Conservation (phyloP, 2,329 filamentous ascomycete genomes). For the Arthrobotrys pseudoclavata region DNA sequence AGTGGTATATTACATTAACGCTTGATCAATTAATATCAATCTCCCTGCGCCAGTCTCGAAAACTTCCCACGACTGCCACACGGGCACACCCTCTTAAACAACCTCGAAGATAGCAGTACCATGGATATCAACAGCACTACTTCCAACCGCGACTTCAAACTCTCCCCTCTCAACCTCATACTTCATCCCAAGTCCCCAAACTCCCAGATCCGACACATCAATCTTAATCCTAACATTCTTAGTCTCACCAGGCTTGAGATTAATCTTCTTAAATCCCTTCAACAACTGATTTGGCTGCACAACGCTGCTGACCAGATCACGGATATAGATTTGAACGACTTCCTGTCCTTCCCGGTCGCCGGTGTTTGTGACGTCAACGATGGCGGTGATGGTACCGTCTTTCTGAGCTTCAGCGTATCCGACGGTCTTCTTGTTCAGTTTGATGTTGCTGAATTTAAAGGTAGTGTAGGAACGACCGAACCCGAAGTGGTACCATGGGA, state of each 20-base stretch:
- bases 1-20: slow-evolving; percentile 51
- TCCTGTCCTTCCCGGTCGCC: slow-evolving; percentile 73
- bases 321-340: slow-evolving; percentile 78
- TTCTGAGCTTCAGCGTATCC: slow-evolving; percentile 65
- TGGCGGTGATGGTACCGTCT: slow-evolving; percentile 70
- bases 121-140: slow-evolving; percentile 64
- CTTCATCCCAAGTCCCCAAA: slow-evolving; percentile 75
- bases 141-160: slow-evolving; percentile 75
- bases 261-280: slow-evolving; percentile 77
- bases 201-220: slow-evolving; percentile 69
- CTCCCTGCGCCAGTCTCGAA: neutral
- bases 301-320: slow-evolving; percentile 74
- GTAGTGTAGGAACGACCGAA: slow-evolving; percentile 76
- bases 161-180: slow-evolving; percentile 81
- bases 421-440: slow-evolving; percentile 68
- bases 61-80: neutral
- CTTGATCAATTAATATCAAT: neutral
- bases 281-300: slow-evolving; percentile 76
- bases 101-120: slow-evolving; percentile 50
- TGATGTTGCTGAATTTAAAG: slow-evolving; percentile 73
- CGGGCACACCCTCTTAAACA: slow-evolving; percentile 14
- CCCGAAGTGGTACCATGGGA: slow-evolving; percentile 76
- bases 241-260: slow-evolving; percentile 73
- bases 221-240: slow-evolving; percentile 71
- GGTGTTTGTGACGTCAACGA: slow-evolving; percentile 75